Percentiles rank a stretch among this genome's conserved stretches.
These are phyloP conservation scores for Eucalyptus virginea DNA, from an alignment of 345 rosid genomes.

Conservation along the genomic window DNA sequence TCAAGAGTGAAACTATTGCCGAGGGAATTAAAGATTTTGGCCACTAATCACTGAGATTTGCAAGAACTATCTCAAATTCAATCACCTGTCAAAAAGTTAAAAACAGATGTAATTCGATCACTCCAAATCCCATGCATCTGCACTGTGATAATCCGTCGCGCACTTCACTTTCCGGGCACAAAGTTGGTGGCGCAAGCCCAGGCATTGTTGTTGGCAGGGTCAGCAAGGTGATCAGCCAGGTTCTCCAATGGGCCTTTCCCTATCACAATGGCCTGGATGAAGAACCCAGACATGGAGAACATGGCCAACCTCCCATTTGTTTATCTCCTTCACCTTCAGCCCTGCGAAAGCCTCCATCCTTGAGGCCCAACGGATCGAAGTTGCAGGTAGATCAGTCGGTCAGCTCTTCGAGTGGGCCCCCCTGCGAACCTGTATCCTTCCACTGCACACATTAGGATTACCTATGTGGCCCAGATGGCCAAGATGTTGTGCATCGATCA, in stretches of 20 bases:
- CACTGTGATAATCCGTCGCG: not conserved
- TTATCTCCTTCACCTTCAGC: slow-evolving; percentile 1
- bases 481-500: not conserved
- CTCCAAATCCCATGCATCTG: not conserved
- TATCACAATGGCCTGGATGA: not conserved
- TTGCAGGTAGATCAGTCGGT: not conserved
- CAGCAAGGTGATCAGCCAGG: not conserved
- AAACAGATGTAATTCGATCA: not conserved
- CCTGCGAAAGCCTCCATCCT: not conserved
- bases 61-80: no score
- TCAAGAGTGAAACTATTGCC: no score
- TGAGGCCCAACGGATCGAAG: not conserved
- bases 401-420: not conserved
- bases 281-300: slow-evolving; percentile 1
- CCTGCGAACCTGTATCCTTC: not conserved
- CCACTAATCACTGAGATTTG: no score
- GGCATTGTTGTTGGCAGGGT: not conserved
- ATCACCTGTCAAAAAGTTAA: no score
- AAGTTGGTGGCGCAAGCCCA: slow-evolving; percentile 3
- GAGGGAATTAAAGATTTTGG: no score
- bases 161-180: not conserved
- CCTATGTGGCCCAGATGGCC: not conserved
- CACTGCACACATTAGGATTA: not conserved
- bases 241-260: not conserved
- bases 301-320: not conserved